A percentile compares a stretch with the other conserved stretches of the same genome.
phyloP scores from a whole-genome alignment of 108 stramenopile species.

The Licmophora abbreviata region DNA sequence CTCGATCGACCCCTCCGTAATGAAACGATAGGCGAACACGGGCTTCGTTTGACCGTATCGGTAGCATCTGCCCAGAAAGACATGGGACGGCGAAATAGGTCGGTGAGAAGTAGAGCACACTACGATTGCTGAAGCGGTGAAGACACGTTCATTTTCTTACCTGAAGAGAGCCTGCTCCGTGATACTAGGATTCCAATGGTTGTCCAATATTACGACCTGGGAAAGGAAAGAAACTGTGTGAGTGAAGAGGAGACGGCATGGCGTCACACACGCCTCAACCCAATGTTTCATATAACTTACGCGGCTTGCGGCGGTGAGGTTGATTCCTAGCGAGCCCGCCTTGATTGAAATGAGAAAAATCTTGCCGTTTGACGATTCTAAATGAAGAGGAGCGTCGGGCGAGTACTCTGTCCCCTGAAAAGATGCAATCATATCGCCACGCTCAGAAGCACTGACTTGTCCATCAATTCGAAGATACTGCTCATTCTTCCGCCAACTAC shows the following conservation, averaged over 20 bases:
- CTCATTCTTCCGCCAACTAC: slow-evolving; percentile 41
- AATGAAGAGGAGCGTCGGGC: background rate
- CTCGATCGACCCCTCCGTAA: slow-evolving; percentile 75
- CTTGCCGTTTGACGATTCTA: slow-evolving; percentile 1
- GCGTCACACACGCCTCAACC: too few species aligned
- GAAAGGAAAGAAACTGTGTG: too few species aligned
- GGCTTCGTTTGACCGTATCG: slow-evolving; percentile 61
- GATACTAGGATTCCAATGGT: slow-evolving; percentile 60
- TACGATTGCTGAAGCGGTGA: too few species aligned
- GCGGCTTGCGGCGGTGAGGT: slow-evolving; percentile 35
- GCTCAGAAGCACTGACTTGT: slow-evolving; percentile 30
- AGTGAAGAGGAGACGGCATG: too few species aligned
- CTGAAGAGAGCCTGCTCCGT: slow-evolving; percentile 48
- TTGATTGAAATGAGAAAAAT: slow-evolving; percentile 11
- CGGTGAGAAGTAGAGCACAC: too few species aligned
- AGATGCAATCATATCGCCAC: slow-evolving; percentile 39
- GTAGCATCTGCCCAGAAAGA: too few species aligned
- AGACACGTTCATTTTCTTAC: too few species aligned
- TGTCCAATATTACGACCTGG: slow-evolving; percentile 55
- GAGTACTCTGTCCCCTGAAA: too few species aligned
- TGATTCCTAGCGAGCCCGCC: slow-evolving; percentile 23
- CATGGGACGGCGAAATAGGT: too few species aligned
- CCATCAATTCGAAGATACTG: slow-evolving; percentile 78
- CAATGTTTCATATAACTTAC: too few species aligned
- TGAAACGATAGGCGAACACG: slow-evolving; percentile 57